Evolutionary conservation across 176 grass and related monocot genomes (phyloP), one percentile per base, ranked within the genome.

Genomic region (Zizania latifolia): DNA sequence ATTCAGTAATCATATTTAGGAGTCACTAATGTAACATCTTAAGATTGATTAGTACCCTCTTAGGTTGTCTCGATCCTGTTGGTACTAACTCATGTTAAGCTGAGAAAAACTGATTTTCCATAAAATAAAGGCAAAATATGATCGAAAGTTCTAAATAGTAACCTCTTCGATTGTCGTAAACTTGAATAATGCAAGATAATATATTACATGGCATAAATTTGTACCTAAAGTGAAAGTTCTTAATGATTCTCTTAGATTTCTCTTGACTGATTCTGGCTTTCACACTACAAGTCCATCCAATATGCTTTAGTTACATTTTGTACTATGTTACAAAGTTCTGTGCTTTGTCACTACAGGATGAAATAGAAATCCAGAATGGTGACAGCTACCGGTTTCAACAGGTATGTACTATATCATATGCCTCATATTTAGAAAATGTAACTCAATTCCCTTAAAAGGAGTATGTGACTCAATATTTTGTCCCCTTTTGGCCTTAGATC

Each of bases 281-380:
- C 6, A 16, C 31, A 41, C 6, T 62, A 51, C 28, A 61, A 71
- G 17, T 31, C 35, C n/a, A 32, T 81, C 33, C 41, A 61, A 39
- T 17, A 51, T 11, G 2, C 12, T 17, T 17, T 57, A 54, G 34
- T 54, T 70, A 17, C 37, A 8, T 81, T 58, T 33, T 72, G 4
- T 77, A 62, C 7, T 26, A 9, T 80, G 9, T 82, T 38, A 75
- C 3, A 84, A 57, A 41, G 53, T 75, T 80, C 15, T 68, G 30
- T 61, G 28, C 51, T 82, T 68, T 79, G 12, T 80, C 4, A 58
- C 29, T 78, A 64, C 89, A 94, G 92, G 90, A 88, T 84, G 95
- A 99, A 90, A 94, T 99, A 94, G 77, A 92, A 71, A 84, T 99
- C 59, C 92, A 94, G 77, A 99, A 94, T 10, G 60, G 83, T 4